Conservation (phyloP, 1,139 yeast species). For the Pichia sp. region DNA sequence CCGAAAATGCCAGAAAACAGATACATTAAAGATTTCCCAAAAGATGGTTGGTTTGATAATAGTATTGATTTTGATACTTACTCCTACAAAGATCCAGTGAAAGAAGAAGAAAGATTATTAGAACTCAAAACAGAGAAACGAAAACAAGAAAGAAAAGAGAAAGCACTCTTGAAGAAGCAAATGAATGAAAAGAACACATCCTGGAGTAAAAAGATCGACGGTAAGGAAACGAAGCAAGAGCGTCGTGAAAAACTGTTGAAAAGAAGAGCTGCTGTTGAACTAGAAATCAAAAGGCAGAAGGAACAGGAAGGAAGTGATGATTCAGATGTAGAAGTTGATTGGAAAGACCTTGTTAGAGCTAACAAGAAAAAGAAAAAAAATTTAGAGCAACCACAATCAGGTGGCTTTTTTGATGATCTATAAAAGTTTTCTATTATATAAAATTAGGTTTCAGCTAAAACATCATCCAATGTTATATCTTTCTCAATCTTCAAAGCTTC, state of each 20-base stretch:
- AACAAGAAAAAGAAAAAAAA: conserved; percentile 51
- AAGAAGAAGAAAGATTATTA: conserved; percentile 56
- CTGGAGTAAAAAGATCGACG: conserved; percentile 69
- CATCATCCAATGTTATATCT: conserved; percentile 19
- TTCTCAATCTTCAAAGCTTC: conserved; percentile 36
- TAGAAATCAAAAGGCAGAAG: conserved; percentile 40
- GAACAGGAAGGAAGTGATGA: conserved; percentile 27
- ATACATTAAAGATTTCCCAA: conserved; percentile 43
- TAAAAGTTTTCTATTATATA: conserved; percentile 25
- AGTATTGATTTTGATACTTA: conserved; percentile 58
- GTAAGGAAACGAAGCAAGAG: conserved; percentile 56
- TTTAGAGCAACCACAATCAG: conserved; percentile 31
- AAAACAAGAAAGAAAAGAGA: conserved; percentile 33
- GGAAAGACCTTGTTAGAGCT: conserved; percentile 76
- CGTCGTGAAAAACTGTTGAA: conserved; percentile 59
- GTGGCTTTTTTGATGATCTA: conserved; percentile 66
- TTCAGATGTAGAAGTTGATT: conserved; percentile 57
- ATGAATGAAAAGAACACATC: conserved; percentile 53
- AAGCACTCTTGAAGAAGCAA: conserved; percentile 41
- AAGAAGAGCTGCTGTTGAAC: conserved; percentile 57
- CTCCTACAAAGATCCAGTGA: conserved; percentile 53
- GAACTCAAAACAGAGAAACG: conserved; percentile 43
- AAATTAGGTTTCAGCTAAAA: conserved; percentile 10
- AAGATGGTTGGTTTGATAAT: conserved; percentile 66
- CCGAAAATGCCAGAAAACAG: conserved; percentile 93